Percentiles rank a stretch among this genome's conserved stretches.
Conservation (phyloP, 192 early-diverging fungal genomes). For the Coemansia sp. region DNA sequence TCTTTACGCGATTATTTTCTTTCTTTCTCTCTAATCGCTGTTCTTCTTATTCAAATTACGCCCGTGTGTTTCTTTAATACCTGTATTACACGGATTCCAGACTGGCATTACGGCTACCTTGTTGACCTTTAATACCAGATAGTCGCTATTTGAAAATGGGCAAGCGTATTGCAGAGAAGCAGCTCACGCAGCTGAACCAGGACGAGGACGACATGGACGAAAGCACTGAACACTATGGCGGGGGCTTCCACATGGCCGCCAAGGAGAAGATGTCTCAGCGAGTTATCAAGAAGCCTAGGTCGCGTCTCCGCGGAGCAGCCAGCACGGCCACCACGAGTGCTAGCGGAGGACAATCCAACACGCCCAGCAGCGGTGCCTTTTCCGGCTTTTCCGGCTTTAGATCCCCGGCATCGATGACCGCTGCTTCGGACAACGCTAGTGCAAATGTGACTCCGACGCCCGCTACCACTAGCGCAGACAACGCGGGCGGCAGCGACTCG, state of each 20-base stretch:
- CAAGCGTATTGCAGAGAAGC: slow-evolving; percentile 50
- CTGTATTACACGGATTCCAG: too few species aligned
- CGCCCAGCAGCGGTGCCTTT: slow-evolving; percentile 13
- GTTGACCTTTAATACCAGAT: not conserved
- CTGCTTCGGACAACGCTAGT: not conserved
- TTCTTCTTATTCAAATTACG: too few species aligned
- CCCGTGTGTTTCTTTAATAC: too few species aligned
- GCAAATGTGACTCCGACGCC: not conserved
- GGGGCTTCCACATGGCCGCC: slow-evolving; percentile 30
- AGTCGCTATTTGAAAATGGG: slow-evolving; percentile 29
- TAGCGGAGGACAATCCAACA: not conserved
- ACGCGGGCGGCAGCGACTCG: slow-evolving; percentile 7
- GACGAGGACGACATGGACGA: slow-evolving; percentile 32
- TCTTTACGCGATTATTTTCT: too few species aligned
- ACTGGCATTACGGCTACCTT: not conserved
- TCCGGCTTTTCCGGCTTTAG: slow-evolving; percentile 39
- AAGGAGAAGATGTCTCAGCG: slow-evolving; percentile 23
- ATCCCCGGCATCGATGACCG: not conserved
- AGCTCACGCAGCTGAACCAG: slow-evolving; percentile 56
- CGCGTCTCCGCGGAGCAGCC: slow-evolving; percentile 30
- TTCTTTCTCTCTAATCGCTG: too few species aligned
- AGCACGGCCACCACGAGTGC: not conserved
- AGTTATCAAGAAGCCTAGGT: slow-evolving; percentile 52
- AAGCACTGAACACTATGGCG: slow-evolving; percentile 10
- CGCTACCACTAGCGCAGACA: not conserved